Percentiles rank a stretch among this genome's conserved stretches.
Evolutionary conservation across 208 protist genomes (phyloP).

Genomic region (Balamuthia mandrillaris): DNA sequence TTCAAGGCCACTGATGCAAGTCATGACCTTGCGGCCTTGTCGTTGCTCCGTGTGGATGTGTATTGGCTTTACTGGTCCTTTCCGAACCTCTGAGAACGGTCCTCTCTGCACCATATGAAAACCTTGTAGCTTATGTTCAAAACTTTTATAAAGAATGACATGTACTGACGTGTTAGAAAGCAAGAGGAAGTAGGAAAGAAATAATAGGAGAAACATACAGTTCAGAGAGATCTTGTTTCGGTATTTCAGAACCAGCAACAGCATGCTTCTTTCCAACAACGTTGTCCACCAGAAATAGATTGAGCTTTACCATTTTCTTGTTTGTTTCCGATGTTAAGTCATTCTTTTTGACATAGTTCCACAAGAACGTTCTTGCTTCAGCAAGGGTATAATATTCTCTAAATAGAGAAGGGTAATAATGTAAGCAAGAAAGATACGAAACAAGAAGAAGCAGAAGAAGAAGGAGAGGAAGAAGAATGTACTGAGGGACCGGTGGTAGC

Average conservation of each 20-base stretch:
- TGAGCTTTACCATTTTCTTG: background rate
- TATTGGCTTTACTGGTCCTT: background rate
- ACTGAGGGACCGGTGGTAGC: too few species aligned
- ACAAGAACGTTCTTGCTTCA: background rate
- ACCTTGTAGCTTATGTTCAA: background rate
- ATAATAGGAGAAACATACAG: background rate
- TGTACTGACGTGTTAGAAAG: background rate
- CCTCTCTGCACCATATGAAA: background rate
- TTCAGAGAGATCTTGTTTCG: background rate
- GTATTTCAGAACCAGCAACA: background rate
- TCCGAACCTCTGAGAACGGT: background rate
- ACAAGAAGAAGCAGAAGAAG: too few species aligned
- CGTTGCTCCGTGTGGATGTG: background rate
- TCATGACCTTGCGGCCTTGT: background rate
- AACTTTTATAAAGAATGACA: background rate
- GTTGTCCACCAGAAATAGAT: background rate
- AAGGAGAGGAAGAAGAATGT: too few species aligned
- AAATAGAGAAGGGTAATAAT: too few species aligned
- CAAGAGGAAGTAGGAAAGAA: background rate
- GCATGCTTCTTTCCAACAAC: slow-evolving; percentile 3
- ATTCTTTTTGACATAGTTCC: background rate
- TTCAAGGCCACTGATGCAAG: background rate
- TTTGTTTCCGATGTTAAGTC: background rate
- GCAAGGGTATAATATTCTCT: too few species aligned
- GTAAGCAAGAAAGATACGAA: too few species aligned